Conservation (phyloP, 2,329 filamentous ascomycete genomes). For the Cadophora sp. region DNA sequence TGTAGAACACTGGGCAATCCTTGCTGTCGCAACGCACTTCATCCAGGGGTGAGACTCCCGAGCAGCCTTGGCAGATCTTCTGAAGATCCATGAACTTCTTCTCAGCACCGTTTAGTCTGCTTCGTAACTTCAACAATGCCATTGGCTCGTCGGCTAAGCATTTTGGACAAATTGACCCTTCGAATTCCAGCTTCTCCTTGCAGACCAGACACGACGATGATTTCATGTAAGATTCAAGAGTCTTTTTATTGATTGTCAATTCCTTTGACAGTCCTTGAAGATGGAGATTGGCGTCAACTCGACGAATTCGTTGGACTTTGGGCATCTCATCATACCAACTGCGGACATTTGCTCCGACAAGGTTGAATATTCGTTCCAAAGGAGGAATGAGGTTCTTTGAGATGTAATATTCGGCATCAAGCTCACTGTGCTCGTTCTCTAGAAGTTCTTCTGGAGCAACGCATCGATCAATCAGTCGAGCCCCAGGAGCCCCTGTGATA, state of each 20-base stretch:
- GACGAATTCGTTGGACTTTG: conserved; percentile 79
- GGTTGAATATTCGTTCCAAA: conserved; percentile 93
- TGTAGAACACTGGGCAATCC: conserved; percentile 94
- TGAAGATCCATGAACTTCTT: conserved; percentile 68
- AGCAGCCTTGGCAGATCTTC: conserved; percentile 80
- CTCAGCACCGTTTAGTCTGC: conserved; percentile 67
- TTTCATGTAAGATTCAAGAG: conserved; percentile 93
- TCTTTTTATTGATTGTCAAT: conserved; percentile 57
- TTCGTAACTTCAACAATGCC: conserved; percentile 69
- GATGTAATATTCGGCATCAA: conserved; percentile 98
- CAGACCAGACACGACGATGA: conserved; percentile 82
- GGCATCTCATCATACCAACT: conserved; percentile 98
- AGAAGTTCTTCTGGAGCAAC: conserved; percentile 86
- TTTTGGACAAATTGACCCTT: conserved; percentile 59
- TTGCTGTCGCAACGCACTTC: conserved; percentile 87
- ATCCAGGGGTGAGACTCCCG: conserved; percentile 74
- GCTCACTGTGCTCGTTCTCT: conserved; percentile 74
- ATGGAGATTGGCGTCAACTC: conserved; percentile 44
- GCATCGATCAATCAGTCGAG: conserved; percentile 86
- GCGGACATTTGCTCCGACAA: conserved; percentile 89
- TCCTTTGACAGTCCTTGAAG: conserved; percentile 48
- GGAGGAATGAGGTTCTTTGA: conserved; percentile 94
- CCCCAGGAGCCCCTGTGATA: conserved; percentile 84
- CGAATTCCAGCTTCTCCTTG: conserved; percentile 51
- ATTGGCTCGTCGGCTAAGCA: conserved; percentile 63